These are phyloP conservation scores for Evernia prunastri DNA, from an alignment of 495 filamentous ascomycete species.

Conservation along the genomic window DNA sequence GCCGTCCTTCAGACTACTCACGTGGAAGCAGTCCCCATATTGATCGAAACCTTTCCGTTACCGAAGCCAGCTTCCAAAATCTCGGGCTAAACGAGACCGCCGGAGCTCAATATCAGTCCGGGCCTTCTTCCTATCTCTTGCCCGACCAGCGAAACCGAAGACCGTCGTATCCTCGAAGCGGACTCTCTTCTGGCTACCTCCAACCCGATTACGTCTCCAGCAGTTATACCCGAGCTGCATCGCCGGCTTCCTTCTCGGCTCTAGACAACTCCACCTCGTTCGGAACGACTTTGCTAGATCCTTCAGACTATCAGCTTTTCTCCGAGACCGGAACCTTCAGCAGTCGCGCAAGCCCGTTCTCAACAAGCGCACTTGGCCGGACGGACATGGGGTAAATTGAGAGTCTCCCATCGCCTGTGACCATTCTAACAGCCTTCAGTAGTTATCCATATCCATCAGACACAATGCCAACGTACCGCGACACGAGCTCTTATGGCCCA, in stretches of 20 bases:
- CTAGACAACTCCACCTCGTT: slow-evolving; percentile 13
- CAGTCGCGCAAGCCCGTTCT: slow-evolving; percentile 13
- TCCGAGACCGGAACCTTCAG: slow-evolving; percentile 14
- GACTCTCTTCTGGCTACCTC: slow-evolving; percentile 16
- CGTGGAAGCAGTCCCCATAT: slow-evolving; percentile 21
- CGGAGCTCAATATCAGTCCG: slow-evolving; percentile 19
- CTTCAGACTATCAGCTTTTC: slow-evolving; percentile 19
- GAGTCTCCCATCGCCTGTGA: neutral
- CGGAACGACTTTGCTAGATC: slow-evolving; percentile 13
- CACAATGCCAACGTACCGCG: slow-evolving; percentile 17
- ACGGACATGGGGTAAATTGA: slow-evolving; percentile 20
- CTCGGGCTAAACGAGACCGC: slow-evolving; percentile 25
- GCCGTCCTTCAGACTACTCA: slow-evolving; percentile 27
- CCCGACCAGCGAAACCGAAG: slow-evolving; percentile 11
- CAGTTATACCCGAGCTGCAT: slow-evolving; percentile 18
- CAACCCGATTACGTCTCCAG: slow-evolving; percentile 17
- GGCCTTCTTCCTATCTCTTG: slow-evolving; percentile 18
- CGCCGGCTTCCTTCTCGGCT: slow-evolving; percentile 17
- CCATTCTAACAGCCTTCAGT: slow-evolving; percentile 5
- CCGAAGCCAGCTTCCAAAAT: slow-evolving; percentile 28
- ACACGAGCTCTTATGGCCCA: slow-evolving; percentile 18
- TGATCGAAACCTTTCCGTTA: slow-evolving; percentile 23
- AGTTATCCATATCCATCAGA: slow-evolving; percentile 10
- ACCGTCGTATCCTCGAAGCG: slow-evolving; percentile 14
- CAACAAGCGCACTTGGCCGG: slow-evolving; percentile 12